Evolutionary conservation across 2,329 filamentous ascomycete genomes (phyloP).

Genomic region (Trichoderma cornu-damae): DNA sequence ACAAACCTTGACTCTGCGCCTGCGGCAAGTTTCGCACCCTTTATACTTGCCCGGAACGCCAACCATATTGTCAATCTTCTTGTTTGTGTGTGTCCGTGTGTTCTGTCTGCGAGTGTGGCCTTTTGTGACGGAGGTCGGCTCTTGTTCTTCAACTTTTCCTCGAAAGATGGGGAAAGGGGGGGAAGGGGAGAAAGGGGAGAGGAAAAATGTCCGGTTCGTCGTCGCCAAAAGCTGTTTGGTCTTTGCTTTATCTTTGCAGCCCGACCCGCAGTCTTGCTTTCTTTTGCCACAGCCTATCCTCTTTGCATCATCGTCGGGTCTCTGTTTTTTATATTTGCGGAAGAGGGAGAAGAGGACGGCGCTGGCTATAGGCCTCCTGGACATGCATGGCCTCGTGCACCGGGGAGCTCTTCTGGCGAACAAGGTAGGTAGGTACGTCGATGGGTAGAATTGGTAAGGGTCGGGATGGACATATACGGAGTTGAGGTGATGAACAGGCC

Average conservation of each 20-base stretch:
- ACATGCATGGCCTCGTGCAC: constrained; percentile 1
- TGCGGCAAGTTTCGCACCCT: constrained; percentile 58
- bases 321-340: constrained; percentile 16
- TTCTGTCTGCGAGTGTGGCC: not conserved
- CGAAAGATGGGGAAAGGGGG: not conserved
- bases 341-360: constrained; percentile 4
- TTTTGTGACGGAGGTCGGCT: not conserved
- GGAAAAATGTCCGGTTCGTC: not conserved
- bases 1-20: constrained; percentile 52
- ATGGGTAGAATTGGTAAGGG: constrained; percentile 7
- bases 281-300: constrained; percentile 19
- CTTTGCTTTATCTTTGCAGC: not conserved
- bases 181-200: not conserved
- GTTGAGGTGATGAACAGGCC: constrained; percentile 1
- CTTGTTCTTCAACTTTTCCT: not conserved
- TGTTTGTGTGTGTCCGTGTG: not conserved
- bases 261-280: constrained; percentile 6
- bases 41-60: constrained; percentile 60
- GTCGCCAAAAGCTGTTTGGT: not conserved
- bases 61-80: constrained; percentile 44
- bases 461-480: constrained; percentile 7
- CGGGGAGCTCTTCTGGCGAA: constrained; percentile 11
- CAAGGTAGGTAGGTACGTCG: constrained; percentile 9
- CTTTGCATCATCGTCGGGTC: constrained; percentile 12
- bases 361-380: constrained; percentile 17